A percentile compares a stretch with the other conserved stretches of the same genome.
These are phyloP conservation scores for Dendrobium nobile DNA, from an alignment of 106 monocot species.

Conservation along the genomic window DNA sequence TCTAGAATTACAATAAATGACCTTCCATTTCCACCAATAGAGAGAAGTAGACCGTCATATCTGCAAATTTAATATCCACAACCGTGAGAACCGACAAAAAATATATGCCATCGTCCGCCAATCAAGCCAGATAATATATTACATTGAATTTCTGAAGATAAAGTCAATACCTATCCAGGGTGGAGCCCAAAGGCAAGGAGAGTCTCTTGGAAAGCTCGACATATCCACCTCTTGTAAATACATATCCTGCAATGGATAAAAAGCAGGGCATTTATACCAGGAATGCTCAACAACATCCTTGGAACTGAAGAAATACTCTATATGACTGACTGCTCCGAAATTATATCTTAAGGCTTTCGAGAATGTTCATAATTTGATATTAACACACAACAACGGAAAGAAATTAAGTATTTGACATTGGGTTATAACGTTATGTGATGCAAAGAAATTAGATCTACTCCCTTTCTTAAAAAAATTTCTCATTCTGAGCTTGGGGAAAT, in stretches of 20 bases:
- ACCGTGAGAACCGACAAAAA: neutral
- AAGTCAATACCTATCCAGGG: conserved; percentile 72
- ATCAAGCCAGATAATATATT: neutral
- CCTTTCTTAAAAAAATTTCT: neutral
- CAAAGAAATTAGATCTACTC: neutral
- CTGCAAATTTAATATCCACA: conserved; percentile 15
- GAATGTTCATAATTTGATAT: neutral
- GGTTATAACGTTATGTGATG: neutral
- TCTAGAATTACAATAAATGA: conserved; percentile 91
- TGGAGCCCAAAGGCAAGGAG: conserved; percentile 87
- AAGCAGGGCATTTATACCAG: conserved; percentile 1
- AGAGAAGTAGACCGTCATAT: conserved; percentile 85
- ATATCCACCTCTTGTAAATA: conserved; percentile 92
- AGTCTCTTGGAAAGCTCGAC: conserved; percentile 86
- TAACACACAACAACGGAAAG: neutral
- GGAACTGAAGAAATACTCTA: neutral
- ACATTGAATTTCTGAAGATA: neutral
- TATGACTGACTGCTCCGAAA: neutral
- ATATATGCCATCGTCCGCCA: neutral
- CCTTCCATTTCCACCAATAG: conserved; percentile 96
- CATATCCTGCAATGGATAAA: conserved; percentile 56
- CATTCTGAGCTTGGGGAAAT: neutral
- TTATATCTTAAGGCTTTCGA: neutral
- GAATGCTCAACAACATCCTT: neutral
- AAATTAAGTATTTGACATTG: neutral